These are phyloP conservation scores for Zoysia japonica DNA, from an alignment of 176 grass and related monocot genomes.

Conservation along the genomic window DNA sequence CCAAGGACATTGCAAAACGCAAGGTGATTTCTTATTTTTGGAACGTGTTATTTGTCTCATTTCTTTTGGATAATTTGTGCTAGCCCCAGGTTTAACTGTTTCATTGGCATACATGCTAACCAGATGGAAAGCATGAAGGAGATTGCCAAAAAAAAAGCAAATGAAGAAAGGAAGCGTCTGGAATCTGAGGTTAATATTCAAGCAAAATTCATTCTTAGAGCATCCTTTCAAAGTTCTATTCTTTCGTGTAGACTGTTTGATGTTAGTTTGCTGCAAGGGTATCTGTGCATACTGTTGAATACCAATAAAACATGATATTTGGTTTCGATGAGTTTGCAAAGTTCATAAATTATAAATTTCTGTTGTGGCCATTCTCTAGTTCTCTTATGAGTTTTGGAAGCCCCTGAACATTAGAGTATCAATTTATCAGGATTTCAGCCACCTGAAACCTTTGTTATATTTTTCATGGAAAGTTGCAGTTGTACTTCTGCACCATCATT, in stretches of 20 bases:
- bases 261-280: conserved; percentile 7
- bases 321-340: not conserved
- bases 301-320: conserved; percentile 9
- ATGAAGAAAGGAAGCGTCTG: conserved; percentile 80
- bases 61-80: conserved; percentile 13
- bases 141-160: conserved; percentile 88
- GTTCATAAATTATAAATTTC: not conserved
- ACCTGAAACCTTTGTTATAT: not conserved
- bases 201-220: conserved; percentile 1
- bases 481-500: conserved; percentile 8
- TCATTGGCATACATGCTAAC: conserved; percentile 35
- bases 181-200: conserved; percentile 76
- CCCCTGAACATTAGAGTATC: conserved; percentile 9
- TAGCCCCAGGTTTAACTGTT: not conserved
- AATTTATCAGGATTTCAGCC: not conserved
- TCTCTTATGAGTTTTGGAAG: not conserved
- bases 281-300: not conserved
- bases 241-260: not conserved
- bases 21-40: conserved; percentile 52
- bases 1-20: conserved; percentile 74
- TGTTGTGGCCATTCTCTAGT: conserved; percentile 1
- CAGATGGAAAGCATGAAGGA: conserved; percentile 87
- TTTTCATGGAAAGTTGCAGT: not conserved
- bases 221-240: not conserved
- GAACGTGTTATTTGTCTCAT: conserved; percentile 12